Percentiles rank a stretch among this genome's conserved stretches.
These are phyloP conservation scores for Ustilago lituana DNA, from an alignment of 1,284 basidiomycete species.

Conservation along the genomic window DNA sequence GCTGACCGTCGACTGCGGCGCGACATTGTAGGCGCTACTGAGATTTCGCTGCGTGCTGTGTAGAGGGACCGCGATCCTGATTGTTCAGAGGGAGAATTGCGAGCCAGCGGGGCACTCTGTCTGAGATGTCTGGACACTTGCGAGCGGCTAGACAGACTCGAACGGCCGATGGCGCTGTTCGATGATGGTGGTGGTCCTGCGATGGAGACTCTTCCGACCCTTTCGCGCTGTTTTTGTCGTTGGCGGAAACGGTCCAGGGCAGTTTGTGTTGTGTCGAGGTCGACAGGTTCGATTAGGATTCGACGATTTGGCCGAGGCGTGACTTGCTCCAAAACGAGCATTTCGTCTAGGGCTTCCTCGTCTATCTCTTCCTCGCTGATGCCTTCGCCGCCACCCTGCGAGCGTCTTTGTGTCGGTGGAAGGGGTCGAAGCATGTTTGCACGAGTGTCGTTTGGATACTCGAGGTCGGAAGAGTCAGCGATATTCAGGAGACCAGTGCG, in stretches of 20 bases:
- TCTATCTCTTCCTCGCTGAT: slow-evolving; percentile 12
- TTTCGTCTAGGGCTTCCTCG: slow-evolving; percentile 33
- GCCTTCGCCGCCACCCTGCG: slow-evolving; percentile 5
- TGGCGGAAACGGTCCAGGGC: slow-evolving; percentile 31
- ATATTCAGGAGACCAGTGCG: too few species aligned
- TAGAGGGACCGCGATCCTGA: slow-evolving; percentile 18
- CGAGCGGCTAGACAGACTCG: slow-evolving; percentile 3
- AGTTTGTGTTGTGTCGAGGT: slow-evolving; percentile 22
- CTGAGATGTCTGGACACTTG: slow-evolving; percentile 4
- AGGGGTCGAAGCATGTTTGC: background rate
- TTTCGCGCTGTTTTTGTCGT: slow-evolving; percentile 9
- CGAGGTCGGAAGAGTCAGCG: slow-evolving; percentile 17
- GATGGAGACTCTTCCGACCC: slow-evolving; percentile 18
- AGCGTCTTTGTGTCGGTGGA: background rate
- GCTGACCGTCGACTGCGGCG: slow-evolving; percentile 6
- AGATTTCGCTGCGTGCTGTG: slow-evolving; percentile 18
- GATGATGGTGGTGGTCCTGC: slow-evolving; percentile 7
- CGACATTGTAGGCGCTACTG: slow-evolving; percentile 1
- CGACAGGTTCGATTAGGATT: slow-evolving; percentile 3
- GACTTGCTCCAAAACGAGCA: slow-evolving; percentile 22
- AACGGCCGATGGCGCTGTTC: background rate
- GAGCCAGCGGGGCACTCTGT: slow-evolving; percentile 20
- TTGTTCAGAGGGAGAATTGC: slow-evolving; percentile 5
- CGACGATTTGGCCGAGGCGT: slow-evolving; percentile 29
- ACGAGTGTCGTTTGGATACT: background rate